Conservation (phyloP, 768 basidiomycete species). For the Amanita phalloides region DNA sequence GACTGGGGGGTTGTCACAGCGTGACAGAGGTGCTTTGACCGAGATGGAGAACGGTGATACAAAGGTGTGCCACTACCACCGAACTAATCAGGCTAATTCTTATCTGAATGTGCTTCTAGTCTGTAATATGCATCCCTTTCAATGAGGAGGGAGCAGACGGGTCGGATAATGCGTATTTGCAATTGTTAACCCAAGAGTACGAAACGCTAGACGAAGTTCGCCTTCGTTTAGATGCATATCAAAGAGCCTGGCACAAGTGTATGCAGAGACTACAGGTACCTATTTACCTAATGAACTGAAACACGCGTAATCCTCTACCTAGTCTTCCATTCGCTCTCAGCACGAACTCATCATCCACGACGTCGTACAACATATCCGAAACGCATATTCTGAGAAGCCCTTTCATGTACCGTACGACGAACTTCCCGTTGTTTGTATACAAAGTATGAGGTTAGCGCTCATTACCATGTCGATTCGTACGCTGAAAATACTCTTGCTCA, state of each 20-base stretch:
- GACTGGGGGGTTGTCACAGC: neutral
- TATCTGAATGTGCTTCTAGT: neutral
- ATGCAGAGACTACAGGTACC: slow-evolving; percentile 44
- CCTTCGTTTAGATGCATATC: slow-evolving; percentile 43
- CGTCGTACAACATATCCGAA: slow-evolving; percentile 31
- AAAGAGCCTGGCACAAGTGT: slow-evolving; percentile 47
- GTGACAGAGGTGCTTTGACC: neutral
- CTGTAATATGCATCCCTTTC: slow-evolving; percentile 2
- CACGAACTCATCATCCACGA: slow-evolving; percentile 29
- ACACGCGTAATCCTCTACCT: slow-evolving; percentile 33
- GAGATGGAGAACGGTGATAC: neutral
- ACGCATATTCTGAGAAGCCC: slow-evolving; percentile 33
- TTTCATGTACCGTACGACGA: slow-evolving; percentile 51
- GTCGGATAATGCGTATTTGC: neutral
- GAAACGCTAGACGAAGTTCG: slow-evolving; percentile 1
- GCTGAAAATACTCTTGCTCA: slow-evolving; percentile 8
- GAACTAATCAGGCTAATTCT: neutral
- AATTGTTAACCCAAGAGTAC: neutral
- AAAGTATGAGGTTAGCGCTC: slow-evolving; percentile 23
- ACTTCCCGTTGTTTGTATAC: slow-evolving; percentile 47
- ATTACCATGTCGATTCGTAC: neutral
- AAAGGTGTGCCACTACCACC: neutral
- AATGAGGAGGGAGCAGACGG: neutral
- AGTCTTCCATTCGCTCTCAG: slow-evolving; percentile 15
- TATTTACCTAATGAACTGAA: neutral